Evolutionary conservation across 129 eudicot species (phyloP).

Genomic region (Arctium lappa): DNA sequence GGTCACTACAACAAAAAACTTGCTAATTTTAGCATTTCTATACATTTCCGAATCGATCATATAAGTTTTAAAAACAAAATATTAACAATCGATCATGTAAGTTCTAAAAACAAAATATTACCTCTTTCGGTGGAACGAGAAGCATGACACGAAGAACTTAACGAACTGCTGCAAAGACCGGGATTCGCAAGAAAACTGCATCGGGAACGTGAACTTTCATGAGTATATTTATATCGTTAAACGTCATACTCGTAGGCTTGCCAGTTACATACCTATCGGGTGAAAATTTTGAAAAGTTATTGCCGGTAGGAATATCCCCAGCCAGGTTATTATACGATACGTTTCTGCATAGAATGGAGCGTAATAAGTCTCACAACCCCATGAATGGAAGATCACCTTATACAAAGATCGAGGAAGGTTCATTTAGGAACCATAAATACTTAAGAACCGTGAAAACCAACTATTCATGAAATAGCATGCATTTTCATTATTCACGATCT

Average conservation of each 20-base stretch:
- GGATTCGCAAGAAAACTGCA: constrained; percentile 81
- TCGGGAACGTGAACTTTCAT: background rate
- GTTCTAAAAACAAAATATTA: background rate
- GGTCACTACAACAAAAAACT: constrained; percentile 31
- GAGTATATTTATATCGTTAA: background rate
- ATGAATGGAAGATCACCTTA: background rate
- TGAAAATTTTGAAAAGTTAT: constrained; percentile 83
- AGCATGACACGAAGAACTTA: constrained; percentile 56
- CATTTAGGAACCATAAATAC: background rate
- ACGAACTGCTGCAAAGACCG: constrained; percentile 75
- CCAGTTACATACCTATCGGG: constrained; percentile 64
- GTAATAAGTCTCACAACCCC: background rate
- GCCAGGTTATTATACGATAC: constrained; percentile 80
- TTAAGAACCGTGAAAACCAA: background rate
- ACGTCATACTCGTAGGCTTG: background rate
- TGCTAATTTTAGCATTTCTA: background rate
- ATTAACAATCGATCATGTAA: background rate
- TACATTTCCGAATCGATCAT: background rate
- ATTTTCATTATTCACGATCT: background rate
- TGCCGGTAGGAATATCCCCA: constrained; percentile 76
- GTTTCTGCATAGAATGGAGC: constrained; percentile 45
- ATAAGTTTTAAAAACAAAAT: background rate
- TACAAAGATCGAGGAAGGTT: background rate
- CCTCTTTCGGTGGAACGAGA: constrained; percentile 69
- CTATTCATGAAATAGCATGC: background rate